Evolutionary conservation across 1,139 yeast genomes (phyloP).

Genomic region (Wickerhamomyces sp.): DNA sequence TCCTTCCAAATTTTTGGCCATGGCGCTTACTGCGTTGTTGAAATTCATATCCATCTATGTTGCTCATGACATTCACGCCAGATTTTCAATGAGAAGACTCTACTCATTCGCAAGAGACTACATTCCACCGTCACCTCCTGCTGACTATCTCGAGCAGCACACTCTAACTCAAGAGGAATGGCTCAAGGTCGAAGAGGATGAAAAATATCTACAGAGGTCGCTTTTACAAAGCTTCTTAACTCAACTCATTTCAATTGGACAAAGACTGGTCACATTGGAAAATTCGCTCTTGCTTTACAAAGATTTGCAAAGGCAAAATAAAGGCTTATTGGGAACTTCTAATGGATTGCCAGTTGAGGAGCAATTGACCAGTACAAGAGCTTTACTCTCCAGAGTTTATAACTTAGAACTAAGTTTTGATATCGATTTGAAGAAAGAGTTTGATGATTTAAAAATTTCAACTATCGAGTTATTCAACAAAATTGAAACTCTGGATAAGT

Average conservation of each 20-base stretch:
- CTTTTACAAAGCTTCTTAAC: slow-evolving; percentile 40
- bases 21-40: slow-evolving; percentile 53
- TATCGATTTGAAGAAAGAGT: slow-evolving; percentile 42
- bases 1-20: slow-evolving; percentile 73
- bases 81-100: slow-evolving; percentile 53
- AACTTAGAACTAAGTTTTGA: slow-evolving; percentile 61
- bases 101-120: slow-evolving; percentile 67
- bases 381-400: slow-evolving; percentile 32
- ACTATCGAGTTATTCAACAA: slow-evolving; percentile 24
- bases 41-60: slow-evolving; percentile 42
- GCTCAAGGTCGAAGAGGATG: slow-evolving; percentile 40
- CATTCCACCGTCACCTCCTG: slow-evolving; percentile 40
- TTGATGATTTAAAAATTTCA: slow-evolving; percentile 29
- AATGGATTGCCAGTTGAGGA: slow-evolving; percentile 7
- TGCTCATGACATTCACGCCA: slow-evolving; percentile 26
- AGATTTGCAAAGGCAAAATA: slow-evolving; percentile 10
- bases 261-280: slow-evolving; percentile 26
- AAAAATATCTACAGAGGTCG: slow-evolving; percentile 41
- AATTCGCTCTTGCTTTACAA: slow-evolving; percentile 23
- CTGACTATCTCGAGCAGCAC: slow-evolving; percentile 29
- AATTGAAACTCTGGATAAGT: slow-evolving; percentile 18
- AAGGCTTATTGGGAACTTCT: slow-evolving; percentile 5
- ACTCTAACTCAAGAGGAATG: slow-evolving; percentile 35
- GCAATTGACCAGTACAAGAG: slow-evolving; percentile 10
- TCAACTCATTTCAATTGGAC: slow-evolving; percentile 38